These are phyloP conservation scores for Kandelia obovata DNA, from an alignment of 345 rosid genomes.

Conservation along the genomic window DNA sequence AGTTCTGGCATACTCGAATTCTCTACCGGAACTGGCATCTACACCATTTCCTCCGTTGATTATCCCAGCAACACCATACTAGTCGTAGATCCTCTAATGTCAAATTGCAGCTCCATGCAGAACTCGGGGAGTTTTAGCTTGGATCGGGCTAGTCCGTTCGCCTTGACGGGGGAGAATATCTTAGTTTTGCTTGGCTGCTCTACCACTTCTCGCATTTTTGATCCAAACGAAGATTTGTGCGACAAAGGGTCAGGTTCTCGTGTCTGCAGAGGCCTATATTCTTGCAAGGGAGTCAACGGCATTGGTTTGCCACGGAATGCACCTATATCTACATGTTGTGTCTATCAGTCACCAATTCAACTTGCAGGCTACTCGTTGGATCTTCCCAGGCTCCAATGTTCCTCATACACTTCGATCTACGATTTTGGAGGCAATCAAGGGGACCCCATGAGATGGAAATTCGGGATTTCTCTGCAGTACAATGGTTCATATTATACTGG, in stretches of 20 bases:
- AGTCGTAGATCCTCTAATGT: slow-evolving; percentile 55
- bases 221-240: slow-evolving; percentile 48
- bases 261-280: slow-evolving; percentile 56
- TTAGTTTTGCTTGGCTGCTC: slow-evolving; percentile 67
- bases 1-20: slow-evolving; percentile 44
- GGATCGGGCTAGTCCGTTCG: slow-evolving; percentile 52
- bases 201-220: slow-evolving; percentile 56
- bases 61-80: slow-evolving; percentile 38
- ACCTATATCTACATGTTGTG: slow-evolving; percentile 54
- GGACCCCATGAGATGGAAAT: slow-evolving; percentile 62
- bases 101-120: slow-evolving; percentile 63
- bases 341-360: slow-evolving; percentile 50
- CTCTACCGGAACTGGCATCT: slow-evolving; percentile 49
- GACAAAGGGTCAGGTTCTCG: slow-evolving; percentile 53
- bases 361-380: slow-evolving; percentile 49
- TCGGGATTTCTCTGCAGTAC: slow-evolving; percentile 49
- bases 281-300: slow-evolving; percentile 57
- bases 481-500: slow-evolving; percentile 39
- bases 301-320: slow-evolving; percentile 56
- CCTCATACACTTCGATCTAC: slow-evolving; percentile 51
- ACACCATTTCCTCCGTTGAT: slow-evolving; percentile 49
- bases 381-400: slow-evolving; percentile 63
- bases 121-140: slow-evolving; percentile 60
- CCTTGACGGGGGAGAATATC: slow-evolving; percentile 40
- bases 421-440: slow-evolving; percentile 54